phyloP scores from a whole-genome alignment of 306 rosid species.

The Inga oerstediana region DNA sequence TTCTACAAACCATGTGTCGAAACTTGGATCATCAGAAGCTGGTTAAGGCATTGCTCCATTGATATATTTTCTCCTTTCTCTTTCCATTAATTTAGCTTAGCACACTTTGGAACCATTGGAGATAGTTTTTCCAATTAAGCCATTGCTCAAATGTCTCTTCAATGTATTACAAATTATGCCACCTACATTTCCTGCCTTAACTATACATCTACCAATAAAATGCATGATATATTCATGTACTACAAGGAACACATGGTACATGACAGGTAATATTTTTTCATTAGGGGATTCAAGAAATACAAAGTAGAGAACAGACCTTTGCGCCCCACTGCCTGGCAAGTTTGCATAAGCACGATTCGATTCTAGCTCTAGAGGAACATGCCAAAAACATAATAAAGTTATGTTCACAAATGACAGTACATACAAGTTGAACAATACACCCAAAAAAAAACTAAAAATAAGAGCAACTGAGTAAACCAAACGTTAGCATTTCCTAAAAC shows the following conservation, averaged over 20 bases:
- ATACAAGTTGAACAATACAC: not conserved
- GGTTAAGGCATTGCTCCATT: too few species aligned
- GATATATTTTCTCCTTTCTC: too few species aligned
- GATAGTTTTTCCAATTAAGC: too few species aligned
- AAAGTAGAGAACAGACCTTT: constrained; percentile 39
- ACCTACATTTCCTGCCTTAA: constrained; percentile 16
- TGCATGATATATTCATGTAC: not conserved
- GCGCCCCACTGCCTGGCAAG: constrained; percentile 42
- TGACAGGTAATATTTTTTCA: not conserved
- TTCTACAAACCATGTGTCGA: too few species aligned
- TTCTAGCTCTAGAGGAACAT: constrained; percentile 36
- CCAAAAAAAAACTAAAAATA: not conserved
- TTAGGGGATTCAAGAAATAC: not conserved
- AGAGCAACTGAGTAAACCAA: not conserved
- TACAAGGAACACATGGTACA: constrained; percentile 24
- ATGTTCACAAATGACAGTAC: not conserved
- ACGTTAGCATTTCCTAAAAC: not conserved
- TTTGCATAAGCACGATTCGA: constrained; percentile 36
- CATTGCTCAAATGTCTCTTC: not conserved
- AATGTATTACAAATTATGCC: not conserved
- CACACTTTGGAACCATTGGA: too few species aligned
- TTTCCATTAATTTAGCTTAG: too few species aligned
- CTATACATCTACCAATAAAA: constrained; percentile 15
- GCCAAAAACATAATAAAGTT: not conserved
- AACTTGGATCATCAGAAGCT: too few species aligned